Conservation (phyloP, 2,329 filamentous ascomycete genomes). For the Alternaria triticina region DNA sequence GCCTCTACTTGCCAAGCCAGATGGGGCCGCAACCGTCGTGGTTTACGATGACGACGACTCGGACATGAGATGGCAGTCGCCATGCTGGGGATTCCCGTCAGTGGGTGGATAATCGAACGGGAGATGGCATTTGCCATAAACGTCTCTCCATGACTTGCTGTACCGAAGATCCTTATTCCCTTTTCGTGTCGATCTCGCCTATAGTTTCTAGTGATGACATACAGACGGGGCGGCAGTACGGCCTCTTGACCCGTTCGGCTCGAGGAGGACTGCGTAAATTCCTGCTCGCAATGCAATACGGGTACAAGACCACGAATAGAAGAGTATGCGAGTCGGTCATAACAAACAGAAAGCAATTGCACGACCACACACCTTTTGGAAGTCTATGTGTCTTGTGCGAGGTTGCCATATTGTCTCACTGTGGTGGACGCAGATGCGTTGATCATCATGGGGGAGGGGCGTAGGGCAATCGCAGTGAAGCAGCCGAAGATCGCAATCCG, state of each 20-base stretch:
- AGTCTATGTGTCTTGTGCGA: background rate
- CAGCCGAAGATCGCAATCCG: background rate
- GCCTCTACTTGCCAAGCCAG: background rate
- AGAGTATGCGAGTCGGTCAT: background rate
- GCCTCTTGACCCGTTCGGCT: background rate
- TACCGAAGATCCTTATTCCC: background rate
- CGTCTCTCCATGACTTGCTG: background rate
- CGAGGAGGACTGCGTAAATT: background rate
- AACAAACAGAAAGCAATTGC: background rate
- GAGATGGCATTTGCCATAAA: background rate
- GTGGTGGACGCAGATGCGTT: background rate
- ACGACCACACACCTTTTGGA: background rate
- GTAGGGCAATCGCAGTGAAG: background rate
- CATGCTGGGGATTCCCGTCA: background rate
- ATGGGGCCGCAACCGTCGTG: background rate
- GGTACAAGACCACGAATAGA: background rate
- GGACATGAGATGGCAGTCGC: background rate
- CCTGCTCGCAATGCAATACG: background rate
- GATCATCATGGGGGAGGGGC: background rate
- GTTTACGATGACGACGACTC: background rate
- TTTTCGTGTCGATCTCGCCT: background rate
- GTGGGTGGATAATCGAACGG: background rate
- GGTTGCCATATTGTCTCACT: background rate
- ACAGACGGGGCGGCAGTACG: background rate
- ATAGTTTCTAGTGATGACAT: background rate